These are phyloP conservation scores for Cadophora luteo-olivacea DNA, from an alignment of 2,329 filamentous ascomycete species.

Conservation along the genomic window DNA sequence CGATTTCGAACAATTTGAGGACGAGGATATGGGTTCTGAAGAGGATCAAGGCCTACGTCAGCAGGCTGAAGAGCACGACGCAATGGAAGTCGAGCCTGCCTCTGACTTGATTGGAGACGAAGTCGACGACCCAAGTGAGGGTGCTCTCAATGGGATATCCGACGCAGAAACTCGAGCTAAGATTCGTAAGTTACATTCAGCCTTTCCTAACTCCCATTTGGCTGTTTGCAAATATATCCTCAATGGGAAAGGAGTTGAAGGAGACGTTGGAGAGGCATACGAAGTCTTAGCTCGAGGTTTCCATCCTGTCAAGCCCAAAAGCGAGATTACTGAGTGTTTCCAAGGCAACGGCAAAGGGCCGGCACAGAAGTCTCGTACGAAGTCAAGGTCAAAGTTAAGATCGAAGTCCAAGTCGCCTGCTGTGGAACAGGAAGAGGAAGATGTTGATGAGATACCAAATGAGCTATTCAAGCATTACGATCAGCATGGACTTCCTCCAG, in stretches of 20 bases:
- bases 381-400: conserved; percentile 27
- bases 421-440: conserved; percentile 26
- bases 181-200: conserved; percentile 42
- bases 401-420: conserved; percentile 21
- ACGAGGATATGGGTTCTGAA: conserved; percentile 5
- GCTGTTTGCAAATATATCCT: conserved; percentile 42
- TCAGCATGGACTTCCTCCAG: conserved; percentile 42
- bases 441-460: conserved; percentile 39
- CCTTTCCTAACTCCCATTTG: conserved; percentile 42
- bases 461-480: conserved; percentile 42
- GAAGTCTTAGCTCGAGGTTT: conserved; percentile 42
- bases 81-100: background rate
- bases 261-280: conserved; percentile 41
- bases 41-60: background rate
- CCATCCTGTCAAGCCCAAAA: conserved; percentile 37
- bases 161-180: conserved; percentile 33
- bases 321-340: conserved; percentile 33
- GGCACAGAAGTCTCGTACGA: conserved; percentile 25
- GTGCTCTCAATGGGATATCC: conserved; percentile 31
- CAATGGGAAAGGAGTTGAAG: conserved; percentile 37
- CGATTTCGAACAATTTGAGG: conserved; percentile 18
- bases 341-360: conserved; percentile 20
- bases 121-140: conserved; percentile 20
- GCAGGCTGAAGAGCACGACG: background rate
- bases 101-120: background rate